Evolutionary conservation across 371 early-diverging fungal species (phyloP), one percentile per base, ranked within the genome.

Genomic region (Sporodiniella umbellata): DNA sequence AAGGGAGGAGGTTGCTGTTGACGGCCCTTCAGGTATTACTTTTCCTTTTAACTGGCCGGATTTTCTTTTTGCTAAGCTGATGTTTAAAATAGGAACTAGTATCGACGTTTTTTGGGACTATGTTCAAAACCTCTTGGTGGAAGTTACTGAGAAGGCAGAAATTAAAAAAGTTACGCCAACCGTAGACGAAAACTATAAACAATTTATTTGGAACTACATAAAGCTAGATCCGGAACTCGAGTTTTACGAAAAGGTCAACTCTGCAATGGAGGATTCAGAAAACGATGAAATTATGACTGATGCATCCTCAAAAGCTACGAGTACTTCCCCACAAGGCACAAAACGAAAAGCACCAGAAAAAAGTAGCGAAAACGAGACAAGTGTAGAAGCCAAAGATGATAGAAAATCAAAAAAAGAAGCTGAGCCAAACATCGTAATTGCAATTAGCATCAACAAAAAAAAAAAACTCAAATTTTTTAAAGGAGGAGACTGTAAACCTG

Each of bases 101-200:
- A 51, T 56, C 25, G 37, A 49, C 4, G n/a, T n/a, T 19, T 49
- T 64, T 4, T 64, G 64, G 64, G 21, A 38, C 18, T 60, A 64
- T 42, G 46, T 42, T 3, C 42, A 53, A 37, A 28, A 4, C 1
- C 31, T 56, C 14, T 23, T 24, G 5, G 48, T 21, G 10, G 53
- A 56, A 1, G 40, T 49, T 2, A 45, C 49, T 17, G 39, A 42
- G 12, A 18, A 56, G 12, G 42, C 44, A 8, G 21, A 37, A 5
- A 2, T 22, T 17, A n/a, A 22, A 19, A 31, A 31, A n/a, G 43
- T 43, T 6, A 51, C 24, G 8, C 68, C 68, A 5, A 33, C 31
- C 3, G 31, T 71, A 3, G 68, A 72, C 33, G 56, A 51, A 2
- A 47, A 33, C 1, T 72, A 68, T 43, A 72, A 68, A 31, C 8